Conservation (phyloP, 2,329 filamentous ascomycete species). For the Phialophora verrucosa region DNA sequence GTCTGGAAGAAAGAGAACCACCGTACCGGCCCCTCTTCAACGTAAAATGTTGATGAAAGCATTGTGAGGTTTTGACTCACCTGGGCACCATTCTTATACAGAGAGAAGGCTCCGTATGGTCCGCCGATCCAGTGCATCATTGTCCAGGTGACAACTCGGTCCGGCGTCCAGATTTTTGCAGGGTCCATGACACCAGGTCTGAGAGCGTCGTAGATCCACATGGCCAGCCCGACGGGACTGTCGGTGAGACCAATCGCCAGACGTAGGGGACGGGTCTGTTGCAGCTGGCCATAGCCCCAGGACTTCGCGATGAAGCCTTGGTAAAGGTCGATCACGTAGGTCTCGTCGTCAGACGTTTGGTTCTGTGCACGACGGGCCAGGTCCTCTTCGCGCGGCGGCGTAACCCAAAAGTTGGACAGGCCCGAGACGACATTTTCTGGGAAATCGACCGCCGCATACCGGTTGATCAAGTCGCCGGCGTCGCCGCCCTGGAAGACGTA, state of each 20-base stretch:
- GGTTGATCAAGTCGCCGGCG: constrained; percentile 40
- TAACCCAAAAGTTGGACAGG: constrained; percentile 39
- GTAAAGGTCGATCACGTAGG: constrained; percentile 25
- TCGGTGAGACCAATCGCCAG: constrained; percentile 40
- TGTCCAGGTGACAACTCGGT: constrained; percentile 41
- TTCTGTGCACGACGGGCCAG: constrained; percentile 13
- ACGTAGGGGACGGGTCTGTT: constrained; percentile 38
- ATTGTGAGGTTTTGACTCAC: constrained; percentile 4
- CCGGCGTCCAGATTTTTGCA: constrained; percentile 36
- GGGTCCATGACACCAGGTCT: constrained; percentile 34
- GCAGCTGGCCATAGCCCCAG: constrained; percentile 35
- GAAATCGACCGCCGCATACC: constrained; percentile 38
- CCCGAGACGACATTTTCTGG: constrained; percentile 36
- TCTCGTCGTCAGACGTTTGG: constrained; percentile 33
- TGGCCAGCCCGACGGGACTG: constrained; percentile 41
- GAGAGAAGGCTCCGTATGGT: constrained; percentile 30
- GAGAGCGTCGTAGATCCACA: constrained; percentile 42
- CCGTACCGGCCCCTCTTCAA: not conserved
- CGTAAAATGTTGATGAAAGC: not conserved
- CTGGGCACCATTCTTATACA: constrained; percentile 36
- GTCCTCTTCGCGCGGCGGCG: constrained; percentile 23
- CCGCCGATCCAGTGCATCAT: constrained; percentile 42
- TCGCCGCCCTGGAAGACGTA: constrained; percentile 43
- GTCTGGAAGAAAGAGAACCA: not conserved
- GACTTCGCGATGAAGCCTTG: constrained; percentile 23